Base-by-base conservation (phyloP, 805 yeast genomes). In the Groenewaldozyma tartarivorans region DNA sequence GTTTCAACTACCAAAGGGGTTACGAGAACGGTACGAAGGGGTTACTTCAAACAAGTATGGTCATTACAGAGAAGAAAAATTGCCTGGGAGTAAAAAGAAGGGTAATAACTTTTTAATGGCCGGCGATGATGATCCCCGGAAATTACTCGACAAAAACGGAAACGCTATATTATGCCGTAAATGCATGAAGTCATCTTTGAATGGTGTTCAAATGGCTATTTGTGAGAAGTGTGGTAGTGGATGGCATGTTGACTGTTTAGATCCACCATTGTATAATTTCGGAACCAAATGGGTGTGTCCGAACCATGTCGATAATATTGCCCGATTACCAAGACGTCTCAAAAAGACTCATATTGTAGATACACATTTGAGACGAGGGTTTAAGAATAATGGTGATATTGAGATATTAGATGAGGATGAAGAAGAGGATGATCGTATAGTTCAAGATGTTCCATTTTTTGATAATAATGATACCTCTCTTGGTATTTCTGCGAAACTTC, bases 241-340 rank as follows among this genome's bases (percentile, higher is more conserved):
- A 15, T 88, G 94, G 94, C 97, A 88, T 62, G 60, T 88, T 36
- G 96, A 90, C 60, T 88, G 97, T 59, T 60, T 88, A 13, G 68
- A 72, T 39, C 82, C 84, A 1, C 94, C 95, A 1, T 74, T 80
- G 16, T 84, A 85, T 52, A 77, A 80, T 32, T 56, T 83, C 34
- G 94, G 92, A 1, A 68, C 69, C 35, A 83, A 79, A 58, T 90
- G 96, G 97, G 78, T 75, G 63, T 92, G 95, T 60, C 97, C 96
- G 2, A 80, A 82, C 50, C 96, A 86, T 62, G 74, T 76, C 17
- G 81, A 72, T 36, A 49, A 47, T 35, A 52, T 48, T 19, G 39
- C 39, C 11, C 46, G 36, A 33, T 33, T 52, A 22, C 57, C 58
- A 6, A 42, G 57, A 6, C 32, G 66, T 61, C 53, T 67, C 72